These are phyloP conservation scores for Aspergillus flavus DNA, from an alignment of 2,329 filamentous ascomycete genomes.

Conservation along the genomic window DNA sequence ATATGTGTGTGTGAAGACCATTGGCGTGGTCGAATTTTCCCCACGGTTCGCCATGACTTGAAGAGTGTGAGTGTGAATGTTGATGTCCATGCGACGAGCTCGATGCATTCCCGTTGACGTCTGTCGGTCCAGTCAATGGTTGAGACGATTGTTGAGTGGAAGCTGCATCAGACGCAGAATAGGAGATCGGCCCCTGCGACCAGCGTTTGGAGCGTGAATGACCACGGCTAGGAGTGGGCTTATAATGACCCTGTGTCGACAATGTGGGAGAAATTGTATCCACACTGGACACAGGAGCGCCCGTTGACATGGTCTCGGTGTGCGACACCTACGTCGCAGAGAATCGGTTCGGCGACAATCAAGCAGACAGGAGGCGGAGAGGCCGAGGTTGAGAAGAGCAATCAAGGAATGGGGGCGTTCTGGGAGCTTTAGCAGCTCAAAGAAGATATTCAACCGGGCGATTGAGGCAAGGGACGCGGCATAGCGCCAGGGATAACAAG, in stretches of 20 bases:
- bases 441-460: conserved; percentile 14
- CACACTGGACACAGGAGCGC: conserved; percentile 32
- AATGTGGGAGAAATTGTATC: conserved; percentile 28
- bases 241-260: conserved; percentile 31
- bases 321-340: conserved; percentile 13
- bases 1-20: conserved; percentile 1
- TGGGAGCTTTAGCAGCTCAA: conserved; percentile 25
- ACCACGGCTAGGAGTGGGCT: conserved; percentile 33
- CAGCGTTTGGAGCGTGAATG: conserved; percentile 38
- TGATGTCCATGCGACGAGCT: conserved; percentile 32
- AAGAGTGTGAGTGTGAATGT: conserved; percentile 43
- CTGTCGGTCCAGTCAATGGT: conserved; percentile 17
- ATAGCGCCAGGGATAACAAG: conserved; percentile 21
- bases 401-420: neutral
- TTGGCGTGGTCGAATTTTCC: conserved; percentile 1
- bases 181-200: conserved; percentile 30
- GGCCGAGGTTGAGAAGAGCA: conserved; percentile 12
- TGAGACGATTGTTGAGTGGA: conserved; percentile 22
- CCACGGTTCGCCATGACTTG: neutral
- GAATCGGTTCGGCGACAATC: conserved; percentile 5
- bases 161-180: conserved; percentile 23
- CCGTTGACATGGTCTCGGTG: conserved; percentile 37
- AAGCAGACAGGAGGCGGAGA: conserved; percentile 17
- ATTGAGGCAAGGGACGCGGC: conserved; percentile 18
- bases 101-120: conserved; percentile 30